Conservation (phyloP, 352 stramenopile species). For the Pythium aphanidermatum region DNA sequence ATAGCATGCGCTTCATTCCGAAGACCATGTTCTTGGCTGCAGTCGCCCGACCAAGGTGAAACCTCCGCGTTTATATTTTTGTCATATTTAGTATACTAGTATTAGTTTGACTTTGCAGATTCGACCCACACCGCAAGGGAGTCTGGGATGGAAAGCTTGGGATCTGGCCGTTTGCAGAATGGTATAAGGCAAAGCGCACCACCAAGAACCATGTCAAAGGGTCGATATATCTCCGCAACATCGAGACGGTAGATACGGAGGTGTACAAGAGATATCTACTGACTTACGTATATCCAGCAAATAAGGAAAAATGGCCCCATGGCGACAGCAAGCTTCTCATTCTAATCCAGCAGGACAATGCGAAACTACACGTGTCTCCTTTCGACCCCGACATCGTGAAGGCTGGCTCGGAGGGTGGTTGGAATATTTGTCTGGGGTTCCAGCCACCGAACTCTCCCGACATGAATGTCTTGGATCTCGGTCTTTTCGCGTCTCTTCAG, state of each 20-base stretch:
- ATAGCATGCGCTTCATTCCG: conserved; percentile 10
- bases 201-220: conserved; percentile 16
- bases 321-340: conserved; percentile 7
- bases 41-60: conserved; percentile 12
- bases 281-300: conserved; percentile 16
- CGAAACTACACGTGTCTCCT: conserved; percentile 7
- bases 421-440: conserved; percentile 17
- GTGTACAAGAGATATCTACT: conserved; percentile 21
- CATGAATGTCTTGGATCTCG: conserved; percentile 23
- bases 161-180: conserved; percentile 20
- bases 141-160: conserved; percentile 23
- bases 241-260: conserved; percentile 9
- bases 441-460: conserved; percentile 23
- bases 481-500: conserved; percentile 23
- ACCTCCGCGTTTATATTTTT: background rate
- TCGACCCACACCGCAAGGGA: conserved; percentile 7
- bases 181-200: conserved; percentile 1
- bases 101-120: conserved; percentile 12
- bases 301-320: conserved; percentile 16
- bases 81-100: conserved; percentile 3
- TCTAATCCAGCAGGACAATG: conserved; percentile 28
- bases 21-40: conserved; percentile 21
- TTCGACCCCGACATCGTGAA: conserved; percentile 16
- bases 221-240: conserved; percentile 1
- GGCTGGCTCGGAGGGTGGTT: conserved; percentile 5